Conservation (phyloP, 495 filamentous ascomycete genomes). For the Podospora bellae-mahoneyi region DNA sequence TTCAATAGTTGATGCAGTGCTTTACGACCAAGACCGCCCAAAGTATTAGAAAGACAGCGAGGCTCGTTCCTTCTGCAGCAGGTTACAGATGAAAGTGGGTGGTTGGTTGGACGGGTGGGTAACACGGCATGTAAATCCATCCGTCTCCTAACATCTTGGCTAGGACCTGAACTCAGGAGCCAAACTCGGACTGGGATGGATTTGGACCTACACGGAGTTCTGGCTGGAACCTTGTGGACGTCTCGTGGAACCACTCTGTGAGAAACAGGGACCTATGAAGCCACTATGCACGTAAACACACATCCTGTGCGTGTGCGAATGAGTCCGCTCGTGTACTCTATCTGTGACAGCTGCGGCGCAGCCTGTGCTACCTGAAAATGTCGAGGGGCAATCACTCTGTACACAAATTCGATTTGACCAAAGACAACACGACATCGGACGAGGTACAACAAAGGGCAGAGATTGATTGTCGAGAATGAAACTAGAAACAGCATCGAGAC, state of each 20-base stretch:
- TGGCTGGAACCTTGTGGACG: neutral
- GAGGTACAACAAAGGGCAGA: neutral
- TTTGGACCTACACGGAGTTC: neutral
- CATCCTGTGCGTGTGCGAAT: neutral
- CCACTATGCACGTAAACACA: neutral
- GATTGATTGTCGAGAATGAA: neutral
- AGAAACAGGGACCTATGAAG: neutral
- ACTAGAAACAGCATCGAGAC: neutral
- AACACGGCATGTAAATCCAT: neutral
- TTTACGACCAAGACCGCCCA: neutral
- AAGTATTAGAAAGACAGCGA: neutral
- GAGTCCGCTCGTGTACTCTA: neutral
- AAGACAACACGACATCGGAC: neutral
- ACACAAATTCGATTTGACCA: neutral
- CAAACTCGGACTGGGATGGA: neutral
- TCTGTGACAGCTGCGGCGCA: neutral
- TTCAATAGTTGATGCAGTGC: neutral
- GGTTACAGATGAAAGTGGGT: neutral
- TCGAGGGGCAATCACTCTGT: neutral
- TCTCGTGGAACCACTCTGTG: neutral
- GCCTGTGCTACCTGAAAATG: neutral
- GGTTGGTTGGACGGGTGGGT: neutral
- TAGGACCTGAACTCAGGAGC: neutral
- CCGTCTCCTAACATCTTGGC: neutral
- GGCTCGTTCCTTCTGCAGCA: neutral